phyloP scores from a whole-genome alignment of 2,329 filamentous ascomycete species.

The Ophiocordyceps unilateralis region DNA sequence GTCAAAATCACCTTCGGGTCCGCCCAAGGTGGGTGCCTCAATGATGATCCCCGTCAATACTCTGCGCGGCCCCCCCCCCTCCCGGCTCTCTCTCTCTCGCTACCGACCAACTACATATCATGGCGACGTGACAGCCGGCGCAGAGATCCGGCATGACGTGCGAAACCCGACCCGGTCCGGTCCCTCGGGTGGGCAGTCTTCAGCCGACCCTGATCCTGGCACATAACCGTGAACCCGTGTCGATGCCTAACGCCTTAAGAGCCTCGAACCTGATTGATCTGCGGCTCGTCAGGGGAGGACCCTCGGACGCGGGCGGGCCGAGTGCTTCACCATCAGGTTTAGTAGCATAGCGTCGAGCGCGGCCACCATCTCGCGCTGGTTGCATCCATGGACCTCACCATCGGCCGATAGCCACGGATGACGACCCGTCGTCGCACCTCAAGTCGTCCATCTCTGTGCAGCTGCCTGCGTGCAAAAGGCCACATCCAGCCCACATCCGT shows the following conservation, averaged over 20 bases:
- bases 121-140: neutral
- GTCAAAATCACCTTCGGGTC: too few relatives aligned
- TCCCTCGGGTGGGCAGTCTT: constrained; percentile 71
- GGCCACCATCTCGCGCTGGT: constrained; percentile 80
- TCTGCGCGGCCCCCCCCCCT: too few relatives aligned
- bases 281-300: constrained; percentile 1
- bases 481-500: constrained; percentile 58
- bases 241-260: constrained; percentile 54
- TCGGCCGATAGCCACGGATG: neutral
- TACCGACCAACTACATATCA: too few relatives aligned
- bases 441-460: constrained; percentile 53
- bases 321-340: constrained; percentile 56
- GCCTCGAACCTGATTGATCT: constrained; percentile 85
- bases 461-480: too few relatives aligned
- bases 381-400: neutral
- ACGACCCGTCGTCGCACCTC: constrained; percentile 28
- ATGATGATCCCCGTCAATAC: too few relatives aligned
- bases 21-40: too few relatives aligned
- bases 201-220: constrained; percentile 60
- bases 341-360: constrained; percentile 69
- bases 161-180: neutral
- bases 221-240: constrained; percentile 34
- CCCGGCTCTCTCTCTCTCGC: too few relatives aligned
- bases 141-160: neutral
- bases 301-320: neutral